Evolutionary conservation across 2,329 filamentous ascomycete genomes (phyloP), one percentile per base, ranked within the genome.

Genomic region (Cladosporium sp.): DNA sequence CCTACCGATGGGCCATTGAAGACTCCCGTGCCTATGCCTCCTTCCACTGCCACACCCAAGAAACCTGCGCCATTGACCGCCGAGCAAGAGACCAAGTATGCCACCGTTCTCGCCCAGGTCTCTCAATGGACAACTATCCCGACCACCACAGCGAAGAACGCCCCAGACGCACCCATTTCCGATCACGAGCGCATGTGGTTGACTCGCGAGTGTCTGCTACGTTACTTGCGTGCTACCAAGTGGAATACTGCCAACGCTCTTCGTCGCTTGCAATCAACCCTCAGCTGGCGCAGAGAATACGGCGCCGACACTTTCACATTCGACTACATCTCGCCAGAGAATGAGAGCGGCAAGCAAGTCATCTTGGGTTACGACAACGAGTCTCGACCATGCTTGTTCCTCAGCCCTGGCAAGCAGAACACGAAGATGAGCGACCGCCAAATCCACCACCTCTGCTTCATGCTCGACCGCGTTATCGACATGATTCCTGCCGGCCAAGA

Each of bases 341-440:
- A 97, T 73, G 91, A 93, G 77, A 97, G 93, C 9, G 94, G 94
- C 64, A 99, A 99, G 79, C 93, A 97, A 74, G 81, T 96, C 58
- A 81, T 96, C 58, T 74, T 94, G 19, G 94, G 94, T 40, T 99
- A 86, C 74, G 94, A 99, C 76, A 89, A 87, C 59, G 79, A 90
- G 60, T 88, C 83, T 50, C 82, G 93, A n/a, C 91, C 92, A 1
- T 97, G 92, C 73, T 84, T 94, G 68, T 97, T 97, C 75, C 83
- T 99, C 59, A 88, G 89, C 70, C 94, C 94, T 1, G 90, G 87
- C 32, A 86, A 88, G 64, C 94, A 99, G 77, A 99, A 99, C 78
- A 97, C 94, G 1, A 87, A 95, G 65, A 82, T 86, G 57, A 89
- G 86, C 61, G 89, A 91, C 36, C 83, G 90, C 65, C 94, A 97